Evolutionary conservation across 1,284 basidiomycete genomes (phyloP), one percentile per base, ranked within the genome.

Genomic region (Cutaneotrichosporon dermatis): DNA sequence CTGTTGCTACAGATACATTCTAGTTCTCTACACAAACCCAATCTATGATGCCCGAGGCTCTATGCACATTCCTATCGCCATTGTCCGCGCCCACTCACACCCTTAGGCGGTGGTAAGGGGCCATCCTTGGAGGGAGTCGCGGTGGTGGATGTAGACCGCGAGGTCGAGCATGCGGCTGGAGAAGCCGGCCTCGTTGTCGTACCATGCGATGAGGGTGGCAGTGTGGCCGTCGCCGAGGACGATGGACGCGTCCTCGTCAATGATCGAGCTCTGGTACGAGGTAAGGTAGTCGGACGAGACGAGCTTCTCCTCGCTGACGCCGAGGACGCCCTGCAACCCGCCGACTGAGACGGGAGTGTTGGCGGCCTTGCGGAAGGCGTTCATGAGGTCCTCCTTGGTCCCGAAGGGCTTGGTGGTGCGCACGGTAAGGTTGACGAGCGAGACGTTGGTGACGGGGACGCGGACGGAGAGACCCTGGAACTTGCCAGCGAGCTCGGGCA

Each of bases 381-480:
- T 57, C 51, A 79, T 70, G 35, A 79, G 70, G n/a, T 70, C 72
- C 37, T 75, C 74, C 61, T 76, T 76, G 40, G 66, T 66, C 5
- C 62, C 55, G 37, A 76, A 76, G 10, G 77, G 74, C 4, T 62
- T 65, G 6, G 57, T 55, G 41, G 79, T 70, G n/a, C 65, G 68
- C 39, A 80, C 77, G 11, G 79, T 79, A 15, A 80, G 69, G 67
- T 80, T 77, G 55, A 80, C 78, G 34, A 79, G 72, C 42, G 74
- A 76, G 48, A 79, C 79, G 64, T 80, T 80, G 60, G 73, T 77
- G 37, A 77, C 75, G 6, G 79, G 79, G 0, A 80, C 79, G 35
- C 79, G 75, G 46, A 80, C 71, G 9, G 74, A 76, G 53, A 80
- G 76, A 52, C 77, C 77, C 57, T 75, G 74, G 66, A 80, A 78